Conservation (phyloP, 2,329 filamentous ascomycete species). For the Cordyceps fumosorosea region DNA sequence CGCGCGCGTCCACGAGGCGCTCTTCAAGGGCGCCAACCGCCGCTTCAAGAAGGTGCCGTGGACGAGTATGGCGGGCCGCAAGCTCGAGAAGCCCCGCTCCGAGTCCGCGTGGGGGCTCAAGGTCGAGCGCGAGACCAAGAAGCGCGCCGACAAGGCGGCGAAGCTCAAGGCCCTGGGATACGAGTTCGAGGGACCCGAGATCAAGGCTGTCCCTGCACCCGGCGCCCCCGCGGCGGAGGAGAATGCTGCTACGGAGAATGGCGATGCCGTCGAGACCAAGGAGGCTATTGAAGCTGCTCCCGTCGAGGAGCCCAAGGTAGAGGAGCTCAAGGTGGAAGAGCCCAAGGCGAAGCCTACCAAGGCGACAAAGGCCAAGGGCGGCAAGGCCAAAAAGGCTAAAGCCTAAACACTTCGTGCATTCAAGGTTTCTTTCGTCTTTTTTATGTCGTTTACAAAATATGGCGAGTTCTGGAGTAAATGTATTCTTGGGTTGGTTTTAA, state of each 20-base stretch:
- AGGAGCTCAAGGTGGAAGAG: constrained; percentile 28
- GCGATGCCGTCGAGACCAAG: constrained; percentile 18
- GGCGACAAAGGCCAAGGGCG: constrained; percentile 30
- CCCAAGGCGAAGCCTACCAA: constrained; percentile 25
- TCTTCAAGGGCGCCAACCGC: constrained; percentile 87
- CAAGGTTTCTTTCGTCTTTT: constrained; percentile 6
- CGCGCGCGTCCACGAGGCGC: constrained; percentile 69
- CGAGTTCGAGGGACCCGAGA: constrained; percentile 65
- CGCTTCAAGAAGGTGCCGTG: constrained; percentile 85
- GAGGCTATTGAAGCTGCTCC: constrained; percentile 32
- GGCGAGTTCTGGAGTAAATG: constrained; percentile 11
- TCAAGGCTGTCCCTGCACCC: constrained; percentile 53
- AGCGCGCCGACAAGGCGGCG: constrained; percentile 60
- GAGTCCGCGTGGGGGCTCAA: constrained; percentile 74
- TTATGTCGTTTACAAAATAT: constrained; percentile 8
- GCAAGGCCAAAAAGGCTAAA: constrained; percentile 33
- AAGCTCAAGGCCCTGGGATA: constrained; percentile 79
- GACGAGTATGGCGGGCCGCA: constrained; percentile 75
- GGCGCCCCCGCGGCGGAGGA: constrained; percentile 25
- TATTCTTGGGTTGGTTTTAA: constrained; percentile 1
- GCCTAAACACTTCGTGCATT: constrained; percentile 22
- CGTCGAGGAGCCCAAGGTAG: constrained; percentile 22
- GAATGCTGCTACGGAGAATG: constrained; percentile 27
- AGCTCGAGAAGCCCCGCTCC: constrained; percentile 65
- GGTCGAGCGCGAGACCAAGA: constrained; percentile 65